Conservation (phyloP, 140 eudicot species). For the Ambrosia hybrid region DNA sequence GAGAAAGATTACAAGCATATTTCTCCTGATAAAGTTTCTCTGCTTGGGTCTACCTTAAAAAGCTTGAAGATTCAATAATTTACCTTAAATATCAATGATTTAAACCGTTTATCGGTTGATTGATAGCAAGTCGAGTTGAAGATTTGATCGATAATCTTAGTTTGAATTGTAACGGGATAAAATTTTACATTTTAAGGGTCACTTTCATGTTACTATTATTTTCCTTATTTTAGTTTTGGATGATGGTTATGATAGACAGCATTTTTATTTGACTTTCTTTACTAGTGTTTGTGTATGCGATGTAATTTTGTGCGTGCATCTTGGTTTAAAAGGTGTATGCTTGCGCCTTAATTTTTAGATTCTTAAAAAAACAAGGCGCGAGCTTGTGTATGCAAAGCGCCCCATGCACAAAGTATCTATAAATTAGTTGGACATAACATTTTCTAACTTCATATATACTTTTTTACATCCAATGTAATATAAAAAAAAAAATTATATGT, state of each 20-base stretch:
- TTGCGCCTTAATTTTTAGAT: too few relatives aligned
- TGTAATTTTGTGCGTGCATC: background rate
- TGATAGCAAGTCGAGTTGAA: conserved; percentile 12
- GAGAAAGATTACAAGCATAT: conserved; percentile 72
- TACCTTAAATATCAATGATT: background rate
- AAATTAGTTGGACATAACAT: too few relatives aligned
- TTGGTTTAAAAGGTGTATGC: too few relatives aligned
- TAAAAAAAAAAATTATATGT: too few relatives aligned
- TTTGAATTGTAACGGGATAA: background rate
- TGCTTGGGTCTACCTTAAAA: conserved; percentile 54
- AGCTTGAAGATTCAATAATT: conserved; percentile 48
- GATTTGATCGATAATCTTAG: conserved; percentile 16
- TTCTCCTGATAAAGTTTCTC: conserved; percentile 56
- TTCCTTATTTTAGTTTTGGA: conserved; percentile 8
- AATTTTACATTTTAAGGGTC: conserved; percentile 17
- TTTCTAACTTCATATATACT: too few relatives aligned
- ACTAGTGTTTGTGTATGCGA: background rate
- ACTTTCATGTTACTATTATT: background rate
- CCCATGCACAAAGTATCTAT: too few relatives aligned
- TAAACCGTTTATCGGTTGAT: background rate
- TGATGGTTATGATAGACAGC: conserved; percentile 26
- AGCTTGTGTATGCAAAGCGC: background rate
- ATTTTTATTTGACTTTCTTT: conserved; percentile 11
- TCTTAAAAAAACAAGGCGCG: too few relatives aligned
- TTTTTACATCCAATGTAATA: too few relatives aligned